A percentile compares a stretch with the other conserved stretches of the same genome.
Evolutionary conservation across 2,329 filamentous ascomycete species (phyloP).

Genomic region (Botryotinia calthae): DNA sequence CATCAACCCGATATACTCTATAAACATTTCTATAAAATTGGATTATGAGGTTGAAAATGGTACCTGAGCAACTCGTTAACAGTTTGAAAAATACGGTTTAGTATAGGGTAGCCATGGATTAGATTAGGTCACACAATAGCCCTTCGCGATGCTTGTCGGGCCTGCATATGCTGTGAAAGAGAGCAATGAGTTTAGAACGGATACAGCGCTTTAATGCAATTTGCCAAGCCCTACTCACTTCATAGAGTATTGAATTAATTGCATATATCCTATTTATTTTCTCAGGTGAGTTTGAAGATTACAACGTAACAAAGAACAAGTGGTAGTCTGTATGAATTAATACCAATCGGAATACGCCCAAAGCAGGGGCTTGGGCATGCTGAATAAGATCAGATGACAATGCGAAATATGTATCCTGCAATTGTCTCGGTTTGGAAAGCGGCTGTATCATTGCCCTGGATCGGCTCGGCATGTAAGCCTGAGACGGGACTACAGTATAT

Average conservation of each 20-base stretch:
- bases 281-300: background rate
- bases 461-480: slow-evolving; percentile 5
- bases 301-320: background rate
- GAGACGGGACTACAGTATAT: background rate
- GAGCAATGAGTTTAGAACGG: background rate
- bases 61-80: background rate
- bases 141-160: background rate
- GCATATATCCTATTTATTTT: background rate
- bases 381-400: background rate
- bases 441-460: background rate
- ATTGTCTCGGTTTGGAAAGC: background rate
- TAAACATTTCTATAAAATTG: background rate
- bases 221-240: background rate
- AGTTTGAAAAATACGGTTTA: background rate
- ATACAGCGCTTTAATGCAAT: background rate
- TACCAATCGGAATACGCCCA: background rate
- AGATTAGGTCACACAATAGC: background rate
- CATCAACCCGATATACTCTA: background rate
- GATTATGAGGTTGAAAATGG: background rate
- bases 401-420: background rate
- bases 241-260: background rate
- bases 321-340: background rate
- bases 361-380: background rate
- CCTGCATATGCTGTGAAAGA: background rate
- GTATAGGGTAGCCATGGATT: background rate